Conservation (phyloP, 1,284 basidiomycete genomes). For the Moesziomyces antarcticus region DNA sequence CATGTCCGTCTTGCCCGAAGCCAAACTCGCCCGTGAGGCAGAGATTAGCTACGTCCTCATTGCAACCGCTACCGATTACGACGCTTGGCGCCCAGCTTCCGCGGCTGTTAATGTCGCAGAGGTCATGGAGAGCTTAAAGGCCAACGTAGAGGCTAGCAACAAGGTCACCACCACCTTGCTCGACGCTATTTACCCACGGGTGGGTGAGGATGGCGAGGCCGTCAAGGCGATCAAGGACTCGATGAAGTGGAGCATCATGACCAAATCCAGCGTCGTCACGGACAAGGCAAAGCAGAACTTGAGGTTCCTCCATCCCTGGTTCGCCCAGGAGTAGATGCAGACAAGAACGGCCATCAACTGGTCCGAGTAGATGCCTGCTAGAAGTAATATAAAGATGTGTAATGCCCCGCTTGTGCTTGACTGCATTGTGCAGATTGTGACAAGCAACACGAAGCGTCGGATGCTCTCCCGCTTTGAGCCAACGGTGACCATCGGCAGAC, state of each 20-base stretch:
- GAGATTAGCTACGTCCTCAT: conserved; percentile 75
- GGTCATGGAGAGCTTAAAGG: conserved; percentile 85
- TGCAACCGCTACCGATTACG: conserved; percentile 68
- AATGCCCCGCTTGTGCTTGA: too few species aligned
- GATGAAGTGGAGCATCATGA: conserved; percentile 75
- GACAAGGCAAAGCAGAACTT: conserved; percentile 79
- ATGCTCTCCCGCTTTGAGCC: too few species aligned
- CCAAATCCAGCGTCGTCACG: conserved; percentile 75
- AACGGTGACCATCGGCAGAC: too few species aligned
- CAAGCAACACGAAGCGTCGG: too few species aligned
- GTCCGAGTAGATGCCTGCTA: background rate
- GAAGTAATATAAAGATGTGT: background rate
- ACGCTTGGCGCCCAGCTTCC: conserved; percentile 75
- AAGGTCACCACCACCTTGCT: conserved; percentile 77
- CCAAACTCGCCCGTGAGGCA: conserved; percentile 93
- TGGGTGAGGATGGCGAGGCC: conserved; percentile 45
- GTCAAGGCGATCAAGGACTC: conserved; percentile 45
- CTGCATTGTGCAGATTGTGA: too few species aligned
- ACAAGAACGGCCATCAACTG: conserved; percentile 2
- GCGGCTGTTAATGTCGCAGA: conserved; percentile 87
- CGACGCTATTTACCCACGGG: conserved; percentile 75
- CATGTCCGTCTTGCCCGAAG: conserved; percentile 94
- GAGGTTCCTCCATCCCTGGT: conserved; percentile 76
- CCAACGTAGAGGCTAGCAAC: conserved; percentile 85
- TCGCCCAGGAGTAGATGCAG: conserved; percentile 28